These are phyloP conservation scores for Cutaneotrichosporon dermatis DNA, from an alignment of 1,284 basidiomycete species.

Conservation along the genomic window DNA sequence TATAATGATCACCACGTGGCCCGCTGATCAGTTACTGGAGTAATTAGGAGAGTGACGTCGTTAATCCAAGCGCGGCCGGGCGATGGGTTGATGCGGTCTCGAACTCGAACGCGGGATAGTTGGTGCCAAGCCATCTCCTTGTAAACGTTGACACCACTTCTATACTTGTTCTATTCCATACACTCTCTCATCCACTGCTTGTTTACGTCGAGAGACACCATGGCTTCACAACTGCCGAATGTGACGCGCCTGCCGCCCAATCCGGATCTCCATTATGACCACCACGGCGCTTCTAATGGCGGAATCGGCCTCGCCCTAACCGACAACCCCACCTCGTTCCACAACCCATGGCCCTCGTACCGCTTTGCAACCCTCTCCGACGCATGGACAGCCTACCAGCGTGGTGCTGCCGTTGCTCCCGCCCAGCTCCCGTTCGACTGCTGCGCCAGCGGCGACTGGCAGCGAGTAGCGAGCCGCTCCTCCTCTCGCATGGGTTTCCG, in stretches of 20 bases:
- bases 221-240: neutral
- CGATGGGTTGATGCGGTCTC: no score
- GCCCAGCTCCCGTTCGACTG: constrained; percentile 14
- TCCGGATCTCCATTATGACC: constrained; percentile 5
- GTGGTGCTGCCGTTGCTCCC: constrained; percentile 41
- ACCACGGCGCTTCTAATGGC: constrained; percentile 4
- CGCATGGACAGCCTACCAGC: constrained; percentile 38
- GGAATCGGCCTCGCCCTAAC: constrained; percentile 1
- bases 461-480: neutral
- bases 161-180: no score
- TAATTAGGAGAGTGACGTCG: no score
- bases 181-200: no score
- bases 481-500: neutral
- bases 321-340: constrained; percentile 33
- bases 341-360: constrained; percentile 49
- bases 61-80: no score
- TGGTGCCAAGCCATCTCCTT: no score
- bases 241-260: constrained; percentile 1
- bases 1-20: no score
- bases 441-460: neutral
- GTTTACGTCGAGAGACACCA: neutral
- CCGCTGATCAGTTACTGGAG: no score
- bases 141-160: no score
- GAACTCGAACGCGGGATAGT: no score
- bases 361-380: constrained; percentile 35